Base-by-base conservation (phyloP, 345 rosid species). In the Syzygium aqueum region DNA sequence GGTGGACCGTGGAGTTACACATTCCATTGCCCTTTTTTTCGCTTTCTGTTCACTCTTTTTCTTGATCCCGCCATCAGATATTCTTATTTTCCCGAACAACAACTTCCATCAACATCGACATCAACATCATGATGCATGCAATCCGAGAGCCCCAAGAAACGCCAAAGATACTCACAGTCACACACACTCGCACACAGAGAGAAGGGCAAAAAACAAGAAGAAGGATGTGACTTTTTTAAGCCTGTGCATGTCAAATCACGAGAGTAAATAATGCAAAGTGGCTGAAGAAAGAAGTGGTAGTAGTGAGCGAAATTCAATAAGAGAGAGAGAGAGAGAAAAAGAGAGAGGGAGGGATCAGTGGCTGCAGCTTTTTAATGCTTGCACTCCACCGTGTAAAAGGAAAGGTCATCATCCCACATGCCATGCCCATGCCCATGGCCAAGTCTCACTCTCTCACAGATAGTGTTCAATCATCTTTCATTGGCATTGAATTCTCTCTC, bases 321-420 rank as follows among this genome's bases (percentile, higher is more conserved):
- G 86, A 43, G 22, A 77, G 77, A 80, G 15, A 49, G 43, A 82
- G 77, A 84, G 22, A 77, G 77, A 80, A 11, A 49, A 30, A 82
- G 77, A 84, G 30, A 65, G 59, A 49, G 27, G 63, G 54, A 65
- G 33, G 8, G 87, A 85, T 85, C 87, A 37, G 52, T 46, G 53
- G 84, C 28, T 53, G 89, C 92, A 91, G 92, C 92, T 91, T 91
- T 91, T 91, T 87, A 91, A 90, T 87, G 86, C 92, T 91, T 90
- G 90, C 92, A 91, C 92, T 91, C 92, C 90, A 88, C 89, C 85
- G 78, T 65, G 88, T 50, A 87, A 88, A 15, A 87, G 86, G 90
- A 85, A 88, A 85, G 86, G 88, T 88, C 86, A 28, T 86, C 84
- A 63, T 86, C 63, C 86, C 85, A 84, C 28, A 84, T 84, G 53